Evolutionary conservation across 2,329 filamentous ascomycete species (phyloP), one percentile per base, ranked within the genome.

Genomic region (Juglanconis juglandina): DNA sequence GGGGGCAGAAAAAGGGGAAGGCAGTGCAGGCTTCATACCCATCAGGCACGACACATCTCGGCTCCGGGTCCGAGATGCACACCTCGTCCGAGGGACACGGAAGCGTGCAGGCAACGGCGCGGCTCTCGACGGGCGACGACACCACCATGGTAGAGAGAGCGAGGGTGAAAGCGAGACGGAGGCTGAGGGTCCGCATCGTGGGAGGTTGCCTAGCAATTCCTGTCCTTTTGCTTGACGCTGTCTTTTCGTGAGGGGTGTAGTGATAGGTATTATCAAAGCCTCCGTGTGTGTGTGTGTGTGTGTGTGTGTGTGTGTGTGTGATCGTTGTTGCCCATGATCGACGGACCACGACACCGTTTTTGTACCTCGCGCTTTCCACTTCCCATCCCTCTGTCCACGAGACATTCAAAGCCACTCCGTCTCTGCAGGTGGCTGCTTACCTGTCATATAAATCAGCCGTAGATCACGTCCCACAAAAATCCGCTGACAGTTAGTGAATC

Each of bases 51-150:
- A 8, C 49, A 34, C 59, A 61, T 5, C 59, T 48, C 14, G 59
- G 49, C 32, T 14, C 37, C 2, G 59, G 59, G 42, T 61, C 59
- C 10, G 35, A 5, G 41, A 63, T 34, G 48, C 58, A 63, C 11
- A 63, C 44, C 11, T 49, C n/a, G 41, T 30, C 17, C 11, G 58
- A 56, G 17, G 53, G 41, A 30, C 54, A 57, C 13, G 41, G 39
- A 3, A 50, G 53, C 35, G 2, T 30, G 47, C 54, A 57, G 41
- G 14, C 7, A 10, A 48, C 30, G 7, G n/a, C 24, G 6, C 51
- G 50, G 24, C 24, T 24, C 4, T 17, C 35, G 10, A n/a, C 7
- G n/a, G 52, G 37, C 32, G 52, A 33, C 13, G 39, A 42, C 17
- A 24, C 37, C 37, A 11, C 42, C 4, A 53, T 1, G 30, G 52